Conservation (phyloP, 73 alveolate species). For the Effrenium voratum region DNA sequence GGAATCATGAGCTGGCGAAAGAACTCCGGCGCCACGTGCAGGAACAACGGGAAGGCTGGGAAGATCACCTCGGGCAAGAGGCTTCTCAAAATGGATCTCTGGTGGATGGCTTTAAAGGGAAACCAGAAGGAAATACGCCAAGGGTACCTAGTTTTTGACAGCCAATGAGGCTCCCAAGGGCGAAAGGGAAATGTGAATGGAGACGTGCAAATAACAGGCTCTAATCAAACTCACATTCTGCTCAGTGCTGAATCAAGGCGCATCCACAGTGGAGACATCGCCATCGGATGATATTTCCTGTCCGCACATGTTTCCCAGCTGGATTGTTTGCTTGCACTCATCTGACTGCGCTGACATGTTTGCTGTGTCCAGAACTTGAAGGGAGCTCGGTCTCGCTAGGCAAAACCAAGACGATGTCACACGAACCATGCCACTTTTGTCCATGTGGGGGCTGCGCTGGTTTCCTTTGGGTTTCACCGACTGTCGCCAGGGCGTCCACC, state of each 20-base stretch:
- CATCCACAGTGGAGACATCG: slow-evolving; percentile 89
- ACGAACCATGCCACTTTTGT: too few species aligned
- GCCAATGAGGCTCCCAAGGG: background rate
- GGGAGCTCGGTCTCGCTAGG: too few species aligned
- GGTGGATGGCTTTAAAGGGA: too few species aligned
- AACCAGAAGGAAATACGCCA: background rate
- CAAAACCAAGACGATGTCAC: too few species aligned
- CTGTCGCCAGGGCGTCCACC: too few species aligned
- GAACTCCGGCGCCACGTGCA: slow-evolving; percentile 75
- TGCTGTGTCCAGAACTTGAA: too few species aligned
- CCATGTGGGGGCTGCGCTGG: too few species aligned
- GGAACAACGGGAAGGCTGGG: slow-evolving; percentile 93
- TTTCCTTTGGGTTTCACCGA: too few species aligned
- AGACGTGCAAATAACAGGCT: background rate
- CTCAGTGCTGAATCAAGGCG: background rate
- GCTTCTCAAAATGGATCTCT: background rate
- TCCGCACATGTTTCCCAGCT: too few species aligned
- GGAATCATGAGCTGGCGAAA: slow-evolving; percentile 76
- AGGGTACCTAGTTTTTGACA: background rate
- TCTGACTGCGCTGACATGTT: too few species aligned
- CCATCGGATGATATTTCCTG: slow-evolving; percentile 87
- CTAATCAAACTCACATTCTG: too few species aligned
- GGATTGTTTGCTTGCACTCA: too few species aligned
- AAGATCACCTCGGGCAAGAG: slow-evolving; percentile 33
- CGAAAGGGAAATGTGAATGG: background rate